phyloP scores from a whole-genome alignment of 257 asterid species.

The Ajuga chamaepitys region DNA sequence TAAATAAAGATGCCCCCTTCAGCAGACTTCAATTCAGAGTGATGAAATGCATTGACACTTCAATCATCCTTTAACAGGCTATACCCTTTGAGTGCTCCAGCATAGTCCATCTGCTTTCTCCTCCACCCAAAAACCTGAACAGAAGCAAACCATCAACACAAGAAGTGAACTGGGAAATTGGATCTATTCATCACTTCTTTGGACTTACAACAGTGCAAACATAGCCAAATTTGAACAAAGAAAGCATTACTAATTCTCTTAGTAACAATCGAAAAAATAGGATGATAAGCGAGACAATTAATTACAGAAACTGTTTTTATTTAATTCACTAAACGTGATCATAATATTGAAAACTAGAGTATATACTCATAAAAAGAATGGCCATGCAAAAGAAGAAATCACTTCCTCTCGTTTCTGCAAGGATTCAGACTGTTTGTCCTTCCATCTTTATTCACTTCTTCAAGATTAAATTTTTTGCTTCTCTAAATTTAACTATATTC shows the following conservation, averaged over 20 bases:
- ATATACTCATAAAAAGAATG: no score
- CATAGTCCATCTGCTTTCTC: constrained; percentile 46
- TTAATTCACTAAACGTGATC: background rate
- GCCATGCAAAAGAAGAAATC: background rate
- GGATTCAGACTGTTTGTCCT: background rate
- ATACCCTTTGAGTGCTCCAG: constrained; percentile 76
- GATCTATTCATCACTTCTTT: background rate
- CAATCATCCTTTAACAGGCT: constrained; percentile 44
- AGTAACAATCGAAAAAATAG: background rate
- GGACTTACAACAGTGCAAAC: background rate
- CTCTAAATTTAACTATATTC: background rate
- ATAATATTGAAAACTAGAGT: background rate
- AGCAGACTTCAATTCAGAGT: constrained; percentile 61
- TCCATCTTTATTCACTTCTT: background rate
- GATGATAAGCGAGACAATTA: no score
- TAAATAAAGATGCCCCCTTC: constrained; percentile 41
- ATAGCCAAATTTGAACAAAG: background rate
- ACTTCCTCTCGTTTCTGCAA: background rate
- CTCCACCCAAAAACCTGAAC: constrained; percentile 81
- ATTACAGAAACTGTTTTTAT: no score
- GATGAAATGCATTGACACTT: constrained; percentile 52
- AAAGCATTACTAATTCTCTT: background rate
- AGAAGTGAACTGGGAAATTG: background rate
- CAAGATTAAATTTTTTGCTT: background rate
- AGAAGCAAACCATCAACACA: constrained; percentile 5